Percentiles rank a stretch among this genome's conserved stretches.
phyloP scores from a whole-genome alignment of 441 rosid genomes.

The Jatropha podagrica region DNA sequence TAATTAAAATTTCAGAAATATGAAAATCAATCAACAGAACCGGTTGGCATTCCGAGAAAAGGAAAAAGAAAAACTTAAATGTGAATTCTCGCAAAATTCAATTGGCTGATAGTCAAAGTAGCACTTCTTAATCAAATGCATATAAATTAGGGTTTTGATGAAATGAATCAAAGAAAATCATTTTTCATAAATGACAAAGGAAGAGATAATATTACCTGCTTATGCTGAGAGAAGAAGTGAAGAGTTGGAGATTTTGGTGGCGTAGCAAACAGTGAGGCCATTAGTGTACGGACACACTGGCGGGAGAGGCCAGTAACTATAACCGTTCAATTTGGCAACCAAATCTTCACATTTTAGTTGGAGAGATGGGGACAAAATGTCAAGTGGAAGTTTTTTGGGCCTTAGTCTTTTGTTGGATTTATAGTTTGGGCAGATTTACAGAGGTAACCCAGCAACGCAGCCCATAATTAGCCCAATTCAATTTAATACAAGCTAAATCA shows the following conservation, averaged over 20 bases:
- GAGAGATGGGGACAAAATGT: background rate
- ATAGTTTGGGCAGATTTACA: no score
- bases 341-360: slow-evolving; percentile 22
- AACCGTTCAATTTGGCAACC: slow-evolving; percentile 40
- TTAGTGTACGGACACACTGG: slow-evolving; percentile 19
- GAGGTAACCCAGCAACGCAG: no score
- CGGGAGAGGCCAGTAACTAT: slow-evolving; percentile 22
- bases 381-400: background rate
- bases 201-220: slow-evolving; percentile 24
- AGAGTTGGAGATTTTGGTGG: background rate
- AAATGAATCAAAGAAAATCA: background rate
- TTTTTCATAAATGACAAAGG: background rate
- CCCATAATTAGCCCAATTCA: no score
- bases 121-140: background rate
- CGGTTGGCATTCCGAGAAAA: background rate
- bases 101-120: no score
- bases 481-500: no score
- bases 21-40: background rate
- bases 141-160: background rate
- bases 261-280: slow-evolving; percentile 38
- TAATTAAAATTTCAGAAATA: background rate
- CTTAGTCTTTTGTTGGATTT: no score
- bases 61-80: background rate
- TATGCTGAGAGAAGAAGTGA: slow-evolving; percentile 12
- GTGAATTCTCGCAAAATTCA: no score